These are phyloP conservation scores for Picochlorum sp. DNA, from an alignment of 139 green algal species.

Conservation along the genomic window DNA sequence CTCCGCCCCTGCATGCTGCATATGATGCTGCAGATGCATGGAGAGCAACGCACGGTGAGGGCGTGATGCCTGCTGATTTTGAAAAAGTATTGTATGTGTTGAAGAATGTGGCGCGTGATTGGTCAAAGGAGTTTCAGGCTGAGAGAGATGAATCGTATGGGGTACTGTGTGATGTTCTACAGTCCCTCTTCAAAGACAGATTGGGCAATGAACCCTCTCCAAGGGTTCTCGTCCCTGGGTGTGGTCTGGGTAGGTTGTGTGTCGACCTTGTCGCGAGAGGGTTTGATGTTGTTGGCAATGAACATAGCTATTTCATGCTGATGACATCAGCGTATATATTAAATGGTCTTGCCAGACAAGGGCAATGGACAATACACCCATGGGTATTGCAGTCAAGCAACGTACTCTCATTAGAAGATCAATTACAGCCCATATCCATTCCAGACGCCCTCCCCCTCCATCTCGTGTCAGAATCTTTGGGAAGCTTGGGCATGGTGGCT, in stretches of 20 bases:
- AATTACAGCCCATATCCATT: slow-evolving; percentile 61
- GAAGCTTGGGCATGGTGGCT: slow-evolving; percentile 69
- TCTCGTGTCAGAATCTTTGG: slow-evolving; percentile 24
- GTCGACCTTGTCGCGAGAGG: slow-evolving; percentile 55
- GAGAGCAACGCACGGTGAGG: neutral
- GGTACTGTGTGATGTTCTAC: slow-evolving; percentile 40
- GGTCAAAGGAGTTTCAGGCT: slow-evolving; percentile 59
- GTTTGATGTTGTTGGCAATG: slow-evolving; percentile 77
- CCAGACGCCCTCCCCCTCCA: slow-evolving; percentile 56
- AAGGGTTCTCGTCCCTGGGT: slow-evolving; percentile 71
- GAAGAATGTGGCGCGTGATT: slow-evolving; percentile 86
- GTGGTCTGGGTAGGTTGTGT: slow-evolving; percentile 76
- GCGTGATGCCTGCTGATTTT: slow-evolving; percentile 20
- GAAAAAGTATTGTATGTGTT: slow-evolving; percentile 77
- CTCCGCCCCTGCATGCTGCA: slow-evolving; percentile 16
- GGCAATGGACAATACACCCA: slow-evolving; percentile 63
- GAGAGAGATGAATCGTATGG: slow-evolving; percentile 74
- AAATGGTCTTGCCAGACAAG: slow-evolving; percentile 40
- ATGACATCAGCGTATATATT: slow-evolving; percentile 84
- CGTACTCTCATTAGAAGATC: slow-evolving; percentile 49
- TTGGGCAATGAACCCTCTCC: neutral
- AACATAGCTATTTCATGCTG: slow-evolving; percentile 98
- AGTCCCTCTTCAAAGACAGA: slow-evolving; percentile 1
- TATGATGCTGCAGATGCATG: slow-evolving; percentile 16
- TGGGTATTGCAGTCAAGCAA: slow-evolving; percentile 72